Percentiles rank a stretch among this genome's conserved stretches.
Evolutionary conservation across 257 asterid species (phyloP).

Genomic region (Verbascum thapsus): DNA sequence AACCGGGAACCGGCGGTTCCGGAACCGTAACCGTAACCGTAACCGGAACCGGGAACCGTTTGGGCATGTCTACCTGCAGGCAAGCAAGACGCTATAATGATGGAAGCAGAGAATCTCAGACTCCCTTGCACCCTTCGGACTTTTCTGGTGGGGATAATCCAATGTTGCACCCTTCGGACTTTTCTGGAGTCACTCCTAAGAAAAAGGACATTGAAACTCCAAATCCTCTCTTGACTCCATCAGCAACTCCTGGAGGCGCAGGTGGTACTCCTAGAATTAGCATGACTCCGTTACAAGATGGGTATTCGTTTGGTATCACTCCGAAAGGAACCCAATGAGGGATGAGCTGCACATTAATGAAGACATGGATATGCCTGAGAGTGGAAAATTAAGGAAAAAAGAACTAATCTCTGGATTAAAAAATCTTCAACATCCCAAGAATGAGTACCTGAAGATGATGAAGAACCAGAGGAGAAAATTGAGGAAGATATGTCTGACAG

Average conservation of each 20-base stretch:
- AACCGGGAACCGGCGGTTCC: no score
- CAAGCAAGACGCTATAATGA: constrained; percentile 92
- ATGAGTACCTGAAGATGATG: constrained; percentile 88
- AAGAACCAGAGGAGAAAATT: constrained; percentile 91
- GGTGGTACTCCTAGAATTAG: constrained; percentile 84
- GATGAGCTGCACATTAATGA: constrained; percentile 88
- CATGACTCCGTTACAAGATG: constrained; percentile 88
- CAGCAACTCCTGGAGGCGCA: constrained; percentile 78
- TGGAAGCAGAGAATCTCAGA: constrained; percentile 99
- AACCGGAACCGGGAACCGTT: no score
- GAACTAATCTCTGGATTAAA: constrained; percentile 65
- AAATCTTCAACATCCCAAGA: constrained; percentile 89
- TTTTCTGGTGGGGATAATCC: constrained; percentile 98
- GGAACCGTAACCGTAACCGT: no score
- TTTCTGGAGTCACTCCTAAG: constrained; percentile 99
- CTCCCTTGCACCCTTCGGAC: no score
- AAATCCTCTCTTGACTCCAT: constrained; percentile 91
- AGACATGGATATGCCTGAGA: constrained; percentile 64
- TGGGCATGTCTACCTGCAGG: no score
- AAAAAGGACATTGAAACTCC: constrained; percentile 89
- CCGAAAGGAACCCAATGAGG: constrained; percentile 92
- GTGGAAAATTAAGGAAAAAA: constrained; percentile 55
- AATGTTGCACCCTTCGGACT: constrained; percentile 89
- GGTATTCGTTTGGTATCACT: constrained; percentile 64
- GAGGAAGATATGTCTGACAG: constrained; percentile 99